A percentile compares a stretch with the other conserved stretches of the same genome.
Evolutionary conservation across 805 yeast species (phyloP).

Genomic region (Yarrowia keelungensis): DNA sequence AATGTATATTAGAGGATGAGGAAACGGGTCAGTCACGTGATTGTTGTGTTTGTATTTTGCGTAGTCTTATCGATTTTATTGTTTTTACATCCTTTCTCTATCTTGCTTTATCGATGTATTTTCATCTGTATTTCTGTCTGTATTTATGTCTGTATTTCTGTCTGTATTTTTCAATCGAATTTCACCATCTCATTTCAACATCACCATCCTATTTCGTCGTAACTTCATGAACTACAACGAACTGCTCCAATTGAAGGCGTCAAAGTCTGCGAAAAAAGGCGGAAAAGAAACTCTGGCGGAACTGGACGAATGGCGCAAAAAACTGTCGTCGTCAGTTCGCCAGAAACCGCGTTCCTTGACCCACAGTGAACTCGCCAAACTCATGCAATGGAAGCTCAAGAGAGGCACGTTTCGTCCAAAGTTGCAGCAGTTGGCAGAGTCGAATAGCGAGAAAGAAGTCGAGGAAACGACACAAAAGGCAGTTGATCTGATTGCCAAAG

Average conservation of each 20-base stretch:
- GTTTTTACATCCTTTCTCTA: no score
- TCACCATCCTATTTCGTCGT: no score
- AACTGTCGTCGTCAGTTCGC: not conserved
- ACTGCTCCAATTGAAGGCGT: not conserved
- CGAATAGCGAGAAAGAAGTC: conserved; percentile 4
- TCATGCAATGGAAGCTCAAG: conserved; percentile 35
- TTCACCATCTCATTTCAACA: no score
- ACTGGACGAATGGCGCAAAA: conserved; percentile 9
- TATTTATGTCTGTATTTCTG: no score
- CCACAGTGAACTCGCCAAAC: not conserved
- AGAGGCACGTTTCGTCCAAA: conserved; percentile 30
- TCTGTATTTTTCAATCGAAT: no score
- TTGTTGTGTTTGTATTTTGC: no score
- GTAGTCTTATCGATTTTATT: no score
- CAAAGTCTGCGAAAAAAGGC: conserved; percentile 22
- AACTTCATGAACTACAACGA: conserved; percentile 15
- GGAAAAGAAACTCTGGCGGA: conserved; percentile 27
- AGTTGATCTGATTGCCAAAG: not conserved
- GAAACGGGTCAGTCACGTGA: no score
- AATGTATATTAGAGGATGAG: conserved; percentile 8
- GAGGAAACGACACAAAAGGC: conserved; percentile 9
- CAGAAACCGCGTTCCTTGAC: not conserved
- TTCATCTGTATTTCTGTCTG: no score
- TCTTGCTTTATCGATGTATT: no score
- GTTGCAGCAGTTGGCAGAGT: conserved; percentile 24